Evolutionary conservation across 1,284 basidiomycete species (phyloP), one percentile per base, ranked within the genome.

Genomic region (Sanghuangporus baumii): DNA sequence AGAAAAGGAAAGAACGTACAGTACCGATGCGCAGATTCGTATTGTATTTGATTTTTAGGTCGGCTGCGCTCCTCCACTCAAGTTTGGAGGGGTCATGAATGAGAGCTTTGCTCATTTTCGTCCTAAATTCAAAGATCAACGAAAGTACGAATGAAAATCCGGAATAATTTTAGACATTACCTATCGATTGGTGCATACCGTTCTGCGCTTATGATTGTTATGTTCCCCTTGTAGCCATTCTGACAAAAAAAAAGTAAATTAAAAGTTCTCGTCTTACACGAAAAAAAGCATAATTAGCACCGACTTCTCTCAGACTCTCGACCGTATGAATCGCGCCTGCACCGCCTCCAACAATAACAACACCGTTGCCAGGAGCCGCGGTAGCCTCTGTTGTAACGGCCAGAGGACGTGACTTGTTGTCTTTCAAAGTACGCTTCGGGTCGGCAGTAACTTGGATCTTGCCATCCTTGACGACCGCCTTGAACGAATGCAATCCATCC

Each of bases 301-400:
- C 41, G 65, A 90, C 89, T 82, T 94, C 90, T 65, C 94, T 79
- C 69, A 97, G 76, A 71, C 89, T 90, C 73, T 96, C 94, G 58
- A 96, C 81, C 7, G 87, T 82, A 67, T 93, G 84, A 71, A 93
- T 88, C 18, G 87, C 86, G 56, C 88, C 94, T 23, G 91, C 84
- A 20, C 94, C 94, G 50, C 94, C 94, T 40, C 92, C 94, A 48
- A 97, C 83, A 64, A 98, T 93, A 34, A 98, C 87, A 18, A 94
- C 87, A 14, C 88, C 87, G 57, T 81, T 80, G 20, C 79, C 80
- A 38, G 74, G 70, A 57, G 71, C 65, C 18, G 69, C 68, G 26
- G 65, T 67, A 7, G 71, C 73, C 2, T 71, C 70, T 1, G 81
- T 79, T 20, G 79, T 74, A 3, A 86, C 74, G 60, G 75, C 84